Percentiles rank a stretch among this genome's conserved stretches.
Evolutionary conservation across 2,329 filamentous ascomycete species (phyloP).

Genomic region (Colletotrichum caudatum): DNA sequence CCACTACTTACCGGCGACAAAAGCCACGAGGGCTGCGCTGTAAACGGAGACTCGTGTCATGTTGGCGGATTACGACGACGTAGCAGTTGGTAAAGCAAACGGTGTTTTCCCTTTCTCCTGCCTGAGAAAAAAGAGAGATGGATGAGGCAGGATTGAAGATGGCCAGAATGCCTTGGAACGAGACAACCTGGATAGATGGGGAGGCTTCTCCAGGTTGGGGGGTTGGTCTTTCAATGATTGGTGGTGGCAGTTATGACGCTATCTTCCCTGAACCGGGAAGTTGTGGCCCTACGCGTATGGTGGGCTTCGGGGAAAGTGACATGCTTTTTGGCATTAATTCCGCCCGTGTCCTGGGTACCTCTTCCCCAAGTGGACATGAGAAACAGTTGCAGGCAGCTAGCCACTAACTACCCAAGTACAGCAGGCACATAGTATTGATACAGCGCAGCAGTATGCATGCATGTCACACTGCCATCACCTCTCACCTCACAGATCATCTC

Average conservation of each 20-base stretch:
- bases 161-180: conserved; percentile 21
- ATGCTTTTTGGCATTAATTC: neutral
- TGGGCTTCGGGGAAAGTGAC: conserved; percentile 4
- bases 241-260: conserved; percentile 38
- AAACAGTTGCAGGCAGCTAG: neutral
- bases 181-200: conserved; percentile 7
- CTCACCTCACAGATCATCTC: conserved; percentile 2
- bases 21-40: conserved; percentile 56
- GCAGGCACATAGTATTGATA: too few species aligned
- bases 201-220: conserved; percentile 13
- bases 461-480: conserved; percentile 5
- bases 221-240: conserved; percentile 24
- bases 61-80: conserved; percentile 16
- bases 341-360: neutral
- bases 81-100: neutral
- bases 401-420: too few species aligned
- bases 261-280: conserved; percentile 36
- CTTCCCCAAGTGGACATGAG: neutral
- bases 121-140: conserved; percentile 16
- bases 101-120: conserved; percentile 22
- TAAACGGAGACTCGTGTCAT: conserved; percentile 62
- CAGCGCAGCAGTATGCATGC: conserved; percentile 1
- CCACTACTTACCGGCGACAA: conserved; percentile 59
- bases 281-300: conserved; percentile 16
- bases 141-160: conserved; percentile 18